Evolutionary conservation across 2,329 filamentous ascomycete species (phyloP).

Genomic region (Fusarium oxysporum): DNA sequence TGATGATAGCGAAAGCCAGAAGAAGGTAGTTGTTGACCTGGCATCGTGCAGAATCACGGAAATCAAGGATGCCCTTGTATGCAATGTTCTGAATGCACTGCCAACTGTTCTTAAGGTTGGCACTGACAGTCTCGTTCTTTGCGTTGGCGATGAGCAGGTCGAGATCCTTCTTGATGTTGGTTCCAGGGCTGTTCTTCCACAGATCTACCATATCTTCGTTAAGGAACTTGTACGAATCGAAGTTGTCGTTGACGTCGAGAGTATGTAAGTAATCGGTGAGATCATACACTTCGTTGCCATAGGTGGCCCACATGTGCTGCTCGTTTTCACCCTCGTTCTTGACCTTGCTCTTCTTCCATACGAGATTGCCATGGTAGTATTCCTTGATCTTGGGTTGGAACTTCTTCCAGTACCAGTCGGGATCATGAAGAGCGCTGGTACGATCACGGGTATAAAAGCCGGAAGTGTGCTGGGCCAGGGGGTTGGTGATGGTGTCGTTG

Average conservation of each 20-base stretch:
- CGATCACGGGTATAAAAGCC: slow-evolving; percentile 68
- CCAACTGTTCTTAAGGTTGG: slow-evolving; percentile 71
- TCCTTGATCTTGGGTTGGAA: slow-evolving; percentile 86
- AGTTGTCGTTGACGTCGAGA: slow-evolving; percentile 66
- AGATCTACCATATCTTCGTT: slow-evolving; percentile 74
- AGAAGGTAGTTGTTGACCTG: slow-evolving; percentile 93
- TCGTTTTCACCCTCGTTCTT: slow-evolving; percentile 73
- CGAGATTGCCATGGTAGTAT: slow-evolving; percentile 88
- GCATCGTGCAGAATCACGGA: slow-evolving; percentile 80
- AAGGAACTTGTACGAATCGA: slow-evolving; percentile 75
- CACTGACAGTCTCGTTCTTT: slow-evolving; percentile 63
- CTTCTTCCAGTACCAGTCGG: slow-evolving; percentile 79
- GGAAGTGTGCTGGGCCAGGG: slow-evolving; percentile 73
- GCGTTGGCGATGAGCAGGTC: slow-evolving; percentile 62
- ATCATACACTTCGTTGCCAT: slow-evolving; percentile 84
- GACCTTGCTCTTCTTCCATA: slow-evolving; percentile 73
- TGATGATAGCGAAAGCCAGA: slow-evolving; percentile 84
- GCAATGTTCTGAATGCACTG: slow-evolving; percentile 87
- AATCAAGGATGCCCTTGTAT: slow-evolving; percentile 86
- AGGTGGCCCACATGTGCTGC: slow-evolving; percentile 82
- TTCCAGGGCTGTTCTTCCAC: slow-evolving; percentile 80
- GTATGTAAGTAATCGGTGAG: slow-evolving; percentile 93
- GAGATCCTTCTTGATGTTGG: slow-evolving; percentile 78
- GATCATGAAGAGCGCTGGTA: slow-evolving; percentile 67
- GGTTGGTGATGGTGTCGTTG: slow-evolving; percentile 71